Evolutionary conservation across 2,329 filamentous ascomycete genomes (phyloP), one percentile per base, ranked within the genome.

Genomic region (Apiospora pterosperma): DNA sequence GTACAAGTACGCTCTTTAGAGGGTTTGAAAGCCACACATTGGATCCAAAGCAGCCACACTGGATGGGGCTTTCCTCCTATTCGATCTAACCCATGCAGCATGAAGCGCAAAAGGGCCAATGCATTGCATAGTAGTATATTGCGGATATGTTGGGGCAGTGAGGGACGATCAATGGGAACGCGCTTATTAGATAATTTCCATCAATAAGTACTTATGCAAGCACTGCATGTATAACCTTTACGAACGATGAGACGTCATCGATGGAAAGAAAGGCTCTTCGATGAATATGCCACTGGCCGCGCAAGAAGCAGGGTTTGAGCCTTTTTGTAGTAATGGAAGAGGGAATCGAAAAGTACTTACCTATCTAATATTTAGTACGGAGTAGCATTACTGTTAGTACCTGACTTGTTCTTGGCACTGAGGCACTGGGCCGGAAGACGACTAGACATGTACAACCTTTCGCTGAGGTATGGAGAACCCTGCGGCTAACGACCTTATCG

Each of bases 131-230:
- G n/a, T n/a, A n/a, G n/a, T 19, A 34, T 34, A 34, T 55, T 55
- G 48, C 48, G 48, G 48, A 55, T 55, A 55, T 34, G 34, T n/a
- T 55, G 48, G 48, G 48, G 48, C 48, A 55, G 48, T 55, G 48
- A 55, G 48, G 41, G 41, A 7, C 28, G 28, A 55, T 55, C 48
- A 34, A 34, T 55, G 48, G 48, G 48, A 31, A 31, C 48, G 28
- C 48, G 48, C 28, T 55, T 55, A 55, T 55, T 55, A 55, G 48
- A 34, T 34, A 55, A 55, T 55, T 55, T 55, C 48, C 48, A 55
- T 55, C 28, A 55, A 8, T 19, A 34, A 19, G 16, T 34, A 5
- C 38, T 16, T 34, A 25, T 28, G 48, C n/a, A n/a, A n/a, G n/a
- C n/a, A n/a, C n/a, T n/a, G n/a, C n/a, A n/a, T n/a, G n/a, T n/a